These are phyloP conservation scores for Trypanosoma melophagium DNA, from an alignment of 208 protist genomes.

Conservation along the genomic window DNA sequence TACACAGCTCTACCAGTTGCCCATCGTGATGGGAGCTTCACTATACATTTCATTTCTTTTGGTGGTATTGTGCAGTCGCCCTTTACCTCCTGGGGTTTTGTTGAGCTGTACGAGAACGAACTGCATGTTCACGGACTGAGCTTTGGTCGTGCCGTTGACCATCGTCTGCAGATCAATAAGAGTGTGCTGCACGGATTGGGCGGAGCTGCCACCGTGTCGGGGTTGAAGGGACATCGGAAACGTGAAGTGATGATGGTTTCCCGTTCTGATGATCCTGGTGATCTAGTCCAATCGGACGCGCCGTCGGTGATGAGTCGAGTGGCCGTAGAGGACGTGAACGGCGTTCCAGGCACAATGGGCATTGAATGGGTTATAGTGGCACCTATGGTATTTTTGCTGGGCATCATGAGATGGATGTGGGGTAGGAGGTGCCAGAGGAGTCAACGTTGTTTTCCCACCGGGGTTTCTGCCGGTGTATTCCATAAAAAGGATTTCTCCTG, in stretches of 20 bases:
- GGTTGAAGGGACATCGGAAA: not conserved
- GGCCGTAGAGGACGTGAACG: not conserved
- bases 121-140: conserved; percentile 22
- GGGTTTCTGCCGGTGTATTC: too few relatives aligned
- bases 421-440: not conserved
- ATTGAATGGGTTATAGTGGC: not conserved
- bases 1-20: conserved; percentile 2
- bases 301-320: too few relatives aligned
- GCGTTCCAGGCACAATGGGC: not conserved
- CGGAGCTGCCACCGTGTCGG: not conserved
- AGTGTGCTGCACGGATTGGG: not conserved
- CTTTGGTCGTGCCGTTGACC: conserved; percentile 19
- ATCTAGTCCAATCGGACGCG: not conserved
- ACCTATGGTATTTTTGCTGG: not conserved
- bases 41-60: conserved; percentile 26
- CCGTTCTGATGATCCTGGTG: not conserved
- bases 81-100: conserved; percentile 30
- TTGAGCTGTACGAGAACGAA: conserved; percentile 15
- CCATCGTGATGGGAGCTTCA: not conserved
- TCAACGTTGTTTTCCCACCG: not conserved
- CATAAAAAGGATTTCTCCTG: too few relatives aligned
- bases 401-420: not conserved
- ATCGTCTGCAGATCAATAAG: conserved; percentile 11
- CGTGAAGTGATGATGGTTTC: not conserved
- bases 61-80: conserved; percentile 29